These are phyloP conservation scores for Hura crepitans DNA, from an alignment of 441 rosid genomes.

Conservation along the genomic window DNA sequence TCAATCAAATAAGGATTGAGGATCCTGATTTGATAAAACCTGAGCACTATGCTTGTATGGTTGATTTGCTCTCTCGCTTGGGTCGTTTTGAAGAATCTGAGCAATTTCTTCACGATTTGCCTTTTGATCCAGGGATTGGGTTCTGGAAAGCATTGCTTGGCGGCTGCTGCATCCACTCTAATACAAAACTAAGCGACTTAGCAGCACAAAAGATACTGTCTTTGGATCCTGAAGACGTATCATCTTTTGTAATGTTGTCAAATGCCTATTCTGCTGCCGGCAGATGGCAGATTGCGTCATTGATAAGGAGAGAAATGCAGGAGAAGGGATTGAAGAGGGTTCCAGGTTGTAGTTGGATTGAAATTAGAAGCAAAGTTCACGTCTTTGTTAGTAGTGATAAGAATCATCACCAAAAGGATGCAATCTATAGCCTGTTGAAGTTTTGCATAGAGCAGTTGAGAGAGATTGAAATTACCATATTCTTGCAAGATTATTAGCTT, in stretches of 20 bases:
- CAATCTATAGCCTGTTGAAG: conserved; percentile 38
- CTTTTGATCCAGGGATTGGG: conserved; percentile 72
- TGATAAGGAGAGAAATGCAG: conserved; percentile 50
- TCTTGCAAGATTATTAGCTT: conserved; percentile 16
- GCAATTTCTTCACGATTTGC: conserved; percentile 42
- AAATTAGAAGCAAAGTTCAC: conserved; percentile 44
- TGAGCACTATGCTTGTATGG: conserved; percentile 75
- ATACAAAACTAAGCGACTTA: conserved; percentile 43
- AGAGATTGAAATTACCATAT: conserved; percentile 27
- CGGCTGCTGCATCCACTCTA: conserved; percentile 73
- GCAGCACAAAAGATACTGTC: conserved; percentile 53
- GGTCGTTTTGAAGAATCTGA: conserved; percentile 60
- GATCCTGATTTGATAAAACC: conserved; percentile 41
- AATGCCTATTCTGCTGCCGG: conserved; percentile 66
- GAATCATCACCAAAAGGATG: conserved; percentile 47
- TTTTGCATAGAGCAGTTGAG: conserved; percentile 32
- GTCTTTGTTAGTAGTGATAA: conserved; percentile 51
- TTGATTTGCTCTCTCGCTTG: conserved; percentile 63
- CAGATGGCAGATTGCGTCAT: conserved; percentile 56
- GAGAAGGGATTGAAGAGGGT: conserved; percentile 54
- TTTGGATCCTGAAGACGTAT: conserved; percentile 66
- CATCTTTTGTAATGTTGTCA: conserved; percentile 77
- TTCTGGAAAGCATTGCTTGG: conserved; percentile 85
- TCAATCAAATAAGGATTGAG: conserved; percentile 40
- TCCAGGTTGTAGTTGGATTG: conserved; percentile 81